A percentile compares a stretch with the other conserved stretches of the same genome.
Evolutionary conservation across 225 moss, liverwort and hornwort species (phyloP).

Genomic region (Anthoceros angustus): DNA sequence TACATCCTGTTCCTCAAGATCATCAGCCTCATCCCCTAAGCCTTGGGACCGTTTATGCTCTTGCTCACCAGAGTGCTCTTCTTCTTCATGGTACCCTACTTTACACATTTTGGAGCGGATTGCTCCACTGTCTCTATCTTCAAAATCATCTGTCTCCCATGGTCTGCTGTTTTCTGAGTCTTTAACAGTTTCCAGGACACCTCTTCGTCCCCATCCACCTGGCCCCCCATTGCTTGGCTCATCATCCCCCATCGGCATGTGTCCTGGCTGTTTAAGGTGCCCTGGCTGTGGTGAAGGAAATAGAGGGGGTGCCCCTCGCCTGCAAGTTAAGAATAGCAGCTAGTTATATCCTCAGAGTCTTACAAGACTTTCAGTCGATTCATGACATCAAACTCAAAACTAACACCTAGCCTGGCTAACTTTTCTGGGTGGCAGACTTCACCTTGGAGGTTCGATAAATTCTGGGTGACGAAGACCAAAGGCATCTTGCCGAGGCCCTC

Average conservation of each 20-base stretch:
- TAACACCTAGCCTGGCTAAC: too few relatives aligned
- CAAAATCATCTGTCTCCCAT: slow-evolving; percentile 21
- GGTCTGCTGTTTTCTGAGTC: slow-evolving; percentile 46
- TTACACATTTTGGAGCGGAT: too few relatives aligned
- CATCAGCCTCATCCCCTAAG: slow-evolving; percentile 40
- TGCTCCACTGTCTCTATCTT: too few relatives aligned
- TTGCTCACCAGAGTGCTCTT: slow-evolving; percentile 41
- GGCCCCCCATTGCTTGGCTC: slow-evolving; percentile 86
- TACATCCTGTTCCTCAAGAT: slow-evolving; percentile 48
- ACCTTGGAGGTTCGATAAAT: slow-evolving; percentile 27
- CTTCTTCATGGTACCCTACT: slow-evolving; percentile 35
- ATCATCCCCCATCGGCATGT: slow-evolving; percentile 62
- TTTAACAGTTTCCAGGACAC: slow-evolving; percentile 29
- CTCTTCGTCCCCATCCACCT: slow-evolving; percentile 48
- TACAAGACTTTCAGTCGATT: too few relatives aligned
- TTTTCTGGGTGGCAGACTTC: too few relatives aligned
- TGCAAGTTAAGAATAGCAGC: slow-evolving; percentile 6
- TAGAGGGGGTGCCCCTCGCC: slow-evolving; percentile 50
- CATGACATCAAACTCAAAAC: too few relatives aligned
- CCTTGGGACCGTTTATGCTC: slow-evolving; percentile 46
- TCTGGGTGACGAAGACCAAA: slow-evolving; percentile 58
- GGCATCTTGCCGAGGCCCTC: slow-evolving; percentile 44
- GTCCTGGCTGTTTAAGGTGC: slow-evolving; percentile 31
- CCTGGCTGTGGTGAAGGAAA: slow-evolving; percentile 51
- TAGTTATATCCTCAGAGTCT: too few relatives aligned